phyloP scores from a whole-genome alignment of 192 early-diverging fungal species.

The Backusella tuberculispora region DNA sequence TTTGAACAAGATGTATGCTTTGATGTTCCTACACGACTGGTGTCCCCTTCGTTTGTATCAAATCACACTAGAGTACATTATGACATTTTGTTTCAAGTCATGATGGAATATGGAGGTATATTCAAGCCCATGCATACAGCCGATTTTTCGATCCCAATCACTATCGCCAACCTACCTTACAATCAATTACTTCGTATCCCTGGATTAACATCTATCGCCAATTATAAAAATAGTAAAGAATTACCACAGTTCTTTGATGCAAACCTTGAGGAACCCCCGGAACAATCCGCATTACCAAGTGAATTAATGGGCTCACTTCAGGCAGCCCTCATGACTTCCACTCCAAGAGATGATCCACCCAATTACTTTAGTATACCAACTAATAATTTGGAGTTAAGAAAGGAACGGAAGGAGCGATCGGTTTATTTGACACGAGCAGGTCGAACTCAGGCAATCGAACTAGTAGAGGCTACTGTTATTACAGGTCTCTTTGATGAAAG shows the following conservation, averaged over 20 bases:
- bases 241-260: slow-evolving; percentile 45
- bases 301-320: slow-evolving; percentile 22
- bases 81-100: slow-evolving; percentile 39
- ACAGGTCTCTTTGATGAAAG: slow-evolving; percentile 41
- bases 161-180: slow-evolving; percentile 45
- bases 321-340: slow-evolving; percentile 22
- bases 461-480: slow-evolving; percentile 35
- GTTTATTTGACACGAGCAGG: slow-evolving; percentile 31
- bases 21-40: slow-evolving; percentile 45
- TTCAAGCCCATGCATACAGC: slow-evolving; percentile 37
- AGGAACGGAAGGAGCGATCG: slow-evolving; percentile 40
- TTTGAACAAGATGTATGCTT: slow-evolving; percentile 31
- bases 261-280: slow-evolving; percentile 40
- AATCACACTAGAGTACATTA: slow-evolving; percentile 50
- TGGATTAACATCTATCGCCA: slow-evolving; percentile 28
- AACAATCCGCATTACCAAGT: slow-evolving; percentile 16
- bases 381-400: slow-evolving; percentile 28
- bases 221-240: slow-evolving; percentile 31
- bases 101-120: slow-evolving; percentile 37
- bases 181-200: slow-evolving; percentile 41
- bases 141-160: slow-evolving; percentile 46
- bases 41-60: slow-evolving; percentile 45
- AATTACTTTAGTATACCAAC: slow-evolving; percentile 40
- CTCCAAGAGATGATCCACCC: slow-evolving; percentile 31
- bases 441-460: slow-evolving; percentile 21